phyloP scores from a whole-genome alignment of 345 rosid genomes.

The Mercurialis annua region DNA sequence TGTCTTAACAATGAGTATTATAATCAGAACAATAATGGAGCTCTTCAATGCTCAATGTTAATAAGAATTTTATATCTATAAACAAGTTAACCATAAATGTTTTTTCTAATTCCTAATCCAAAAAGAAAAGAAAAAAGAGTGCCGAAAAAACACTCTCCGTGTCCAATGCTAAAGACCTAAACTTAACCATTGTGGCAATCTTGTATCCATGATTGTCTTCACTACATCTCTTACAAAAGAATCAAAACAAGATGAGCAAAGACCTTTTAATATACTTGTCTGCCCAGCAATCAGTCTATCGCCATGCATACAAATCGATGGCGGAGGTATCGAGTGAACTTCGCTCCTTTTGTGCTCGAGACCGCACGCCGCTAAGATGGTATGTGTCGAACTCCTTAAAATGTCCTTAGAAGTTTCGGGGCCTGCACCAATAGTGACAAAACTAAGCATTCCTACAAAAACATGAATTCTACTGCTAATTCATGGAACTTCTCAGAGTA shows the following conservation, averaged over 20 bases:
- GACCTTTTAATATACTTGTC: slow-evolving; percentile 68
- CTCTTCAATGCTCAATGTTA: slow-evolving; percentile 29
- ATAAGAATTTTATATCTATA: slow-evolving; percentile 27
- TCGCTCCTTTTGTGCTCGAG: slow-evolving; percentile 65
- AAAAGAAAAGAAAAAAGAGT: slow-evolving; percentile 22
- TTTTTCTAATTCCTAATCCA: slow-evolving; percentile 34
- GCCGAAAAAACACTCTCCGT: slow-evolving; percentile 17
- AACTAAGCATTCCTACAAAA: slow-evolving; percentile 11
- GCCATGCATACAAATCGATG: slow-evolving; percentile 51
- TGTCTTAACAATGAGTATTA: slow-evolving; percentile 26
- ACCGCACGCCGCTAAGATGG: slow-evolving; percentile 83
- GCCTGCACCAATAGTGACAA: slow-evolving; percentile 39
- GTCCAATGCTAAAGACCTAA: slow-evolving; percentile 59
- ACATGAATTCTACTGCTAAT: background rate
- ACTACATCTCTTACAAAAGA: slow-evolving; percentile 77
- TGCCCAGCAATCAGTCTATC: slow-evolving; percentile 46
- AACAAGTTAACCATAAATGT: slow-evolving; percentile 31
- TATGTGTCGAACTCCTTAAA: slow-evolving; percentile 65
- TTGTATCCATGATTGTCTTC: slow-evolving; percentile 71
- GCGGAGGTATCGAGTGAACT: slow-evolving; percentile 50
- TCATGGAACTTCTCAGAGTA: too few relatives aligned
- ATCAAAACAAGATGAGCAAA: slow-evolving; percentile 83
- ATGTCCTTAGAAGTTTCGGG: slow-evolving; percentile 55
- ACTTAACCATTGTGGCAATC: slow-evolving; percentile 70
- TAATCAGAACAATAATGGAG: slow-evolving; percentile 33